phyloP scores from a whole-genome alignment of 805 yeast genomes.

The Wickerhamiella cacticola region DNA sequence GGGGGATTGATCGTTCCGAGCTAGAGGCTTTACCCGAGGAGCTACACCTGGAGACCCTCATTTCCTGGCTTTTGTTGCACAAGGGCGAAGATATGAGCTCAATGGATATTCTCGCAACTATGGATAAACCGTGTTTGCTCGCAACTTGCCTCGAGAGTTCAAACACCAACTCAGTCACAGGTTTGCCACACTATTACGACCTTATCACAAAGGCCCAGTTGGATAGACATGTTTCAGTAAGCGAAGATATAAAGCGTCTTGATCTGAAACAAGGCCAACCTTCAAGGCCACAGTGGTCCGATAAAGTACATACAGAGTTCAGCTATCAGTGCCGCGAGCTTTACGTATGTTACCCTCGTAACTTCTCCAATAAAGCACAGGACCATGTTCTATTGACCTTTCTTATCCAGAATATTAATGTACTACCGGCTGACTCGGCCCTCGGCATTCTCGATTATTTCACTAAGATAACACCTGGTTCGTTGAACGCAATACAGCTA shows the following conservation, averaged over 20 bases:
- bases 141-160: background rate
- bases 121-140: background rate
- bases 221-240: background rate
- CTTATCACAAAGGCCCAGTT: background rate
- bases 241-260: background rate
- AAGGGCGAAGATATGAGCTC: background rate
- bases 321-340: background rate
- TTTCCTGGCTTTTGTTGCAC: background rate
- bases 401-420: background rate
- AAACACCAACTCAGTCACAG: background rate
- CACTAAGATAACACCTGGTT: background rate
- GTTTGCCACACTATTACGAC: background rate
- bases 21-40: constrained; percentile 7
- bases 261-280: background rate
- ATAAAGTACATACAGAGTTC: background rate
- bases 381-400: background rate
- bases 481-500: background rate
- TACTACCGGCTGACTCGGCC: background rate
- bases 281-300: background rate
- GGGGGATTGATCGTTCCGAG: background rate
- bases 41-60: background rate
- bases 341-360: background rate
- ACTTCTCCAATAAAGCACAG: background rate
- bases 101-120: background rate
- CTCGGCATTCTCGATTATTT: background rate